These are phyloP conservation scores for Dalbergia oliveri DNA, from an alignment of 306 rosid species.

Conservation along the genomic window DNA sequence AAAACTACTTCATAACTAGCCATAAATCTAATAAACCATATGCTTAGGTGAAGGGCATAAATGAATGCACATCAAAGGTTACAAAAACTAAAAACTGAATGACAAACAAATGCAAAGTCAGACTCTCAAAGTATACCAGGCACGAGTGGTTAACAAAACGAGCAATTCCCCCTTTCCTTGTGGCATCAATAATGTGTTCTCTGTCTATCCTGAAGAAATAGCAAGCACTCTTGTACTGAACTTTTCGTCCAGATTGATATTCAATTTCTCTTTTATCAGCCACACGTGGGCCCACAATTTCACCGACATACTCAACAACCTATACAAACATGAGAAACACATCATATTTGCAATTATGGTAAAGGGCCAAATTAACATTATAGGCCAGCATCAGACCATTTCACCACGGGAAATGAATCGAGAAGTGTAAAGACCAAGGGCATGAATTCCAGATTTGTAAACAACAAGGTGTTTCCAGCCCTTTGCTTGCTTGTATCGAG, in stretches of 20 bases:
- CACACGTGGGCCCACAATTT: conserved; percentile 72
- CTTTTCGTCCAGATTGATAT: conserved; percentile 71
- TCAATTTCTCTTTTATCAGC: conserved; percentile 76
- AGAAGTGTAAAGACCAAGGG: conserved; percentile 82
- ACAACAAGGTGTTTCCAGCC: conserved; percentile 73
- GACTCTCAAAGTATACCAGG: conserved; percentile 55
- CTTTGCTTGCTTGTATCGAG: conserved; percentile 63
- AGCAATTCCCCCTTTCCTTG: conserved; percentile 78
- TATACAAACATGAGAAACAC: conserved; percentile 44
- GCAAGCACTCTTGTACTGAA: conserved; percentile 82
- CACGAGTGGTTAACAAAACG: conserved; percentile 86
- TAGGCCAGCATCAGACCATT: conserved; percentile 60
- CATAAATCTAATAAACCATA: not conserved
- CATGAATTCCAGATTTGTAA: conserved; percentile 84
- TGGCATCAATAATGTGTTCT: conserved; percentile 81
- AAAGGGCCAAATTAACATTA: not conserved
- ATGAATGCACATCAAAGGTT: not conserved
- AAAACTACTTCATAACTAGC: conserved; percentile 12
- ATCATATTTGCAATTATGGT: conserved; percentile 29
- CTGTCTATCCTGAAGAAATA: conserved; percentile 79
- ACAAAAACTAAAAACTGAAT: conserved; percentile 11
- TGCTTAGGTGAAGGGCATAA: not conserved
- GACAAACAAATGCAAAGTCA: not conserved
- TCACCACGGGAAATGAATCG: conserved; percentile 68
- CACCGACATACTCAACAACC: conserved; percentile 86